Percentiles rank a stretch among this genome's conserved stretches.
These are phyloP conservation scores for Agaricus blazei DNA, from an alignment of 768 basidiomycete genomes.

Conservation along the genomic window DNA sequence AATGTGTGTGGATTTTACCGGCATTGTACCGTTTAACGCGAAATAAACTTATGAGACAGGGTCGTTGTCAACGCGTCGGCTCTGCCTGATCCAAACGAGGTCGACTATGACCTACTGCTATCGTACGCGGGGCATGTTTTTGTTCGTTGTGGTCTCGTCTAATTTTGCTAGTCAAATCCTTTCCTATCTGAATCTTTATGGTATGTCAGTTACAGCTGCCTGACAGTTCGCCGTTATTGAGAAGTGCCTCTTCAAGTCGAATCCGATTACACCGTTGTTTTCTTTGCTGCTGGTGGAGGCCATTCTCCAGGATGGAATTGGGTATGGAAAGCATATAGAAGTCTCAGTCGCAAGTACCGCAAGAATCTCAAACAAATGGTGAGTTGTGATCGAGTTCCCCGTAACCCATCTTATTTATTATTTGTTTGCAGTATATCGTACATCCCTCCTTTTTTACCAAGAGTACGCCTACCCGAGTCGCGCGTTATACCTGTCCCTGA, in stretches of 20 bases:
- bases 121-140: slow-evolving; percentile 40
- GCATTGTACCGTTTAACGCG: slow-evolving; percentile 6
- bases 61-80: slow-evolving; percentile 80
- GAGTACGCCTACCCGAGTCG: slow-evolving; percentile 41
- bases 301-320: slow-evolving; percentile 82
- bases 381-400: slow-evolving; percentile 18
- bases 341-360: slow-evolving; percentile 75
- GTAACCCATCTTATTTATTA: not conserved
- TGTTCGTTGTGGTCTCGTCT: slow-evolving; percentile 4
- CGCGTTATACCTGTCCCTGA: slow-evolving; percentile 3
- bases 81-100: slow-evolving; percentile 71
- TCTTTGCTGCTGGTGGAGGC: slow-evolving; percentile 75
- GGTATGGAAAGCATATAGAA: slow-evolving; percentile 89
- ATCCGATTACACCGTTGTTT: slow-evolving; percentile 83
- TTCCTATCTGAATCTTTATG: slow-evolving; percentile 76
- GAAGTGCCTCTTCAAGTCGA: slow-evolving; percentile 48
- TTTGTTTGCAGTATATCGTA: slow-evolving; percentile 63
- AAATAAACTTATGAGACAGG: slow-evolving; percentile 34
- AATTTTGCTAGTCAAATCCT: slow-evolving; percentile 56
- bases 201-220: slow-evolving; percentile 28
- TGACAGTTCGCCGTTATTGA: not conserved
- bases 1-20: slow-evolving; percentile 52
- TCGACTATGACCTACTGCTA: slow-evolving; percentile 74
- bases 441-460: slow-evolving; percentile 88
- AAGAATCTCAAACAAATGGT: slow-evolving; percentile 86